Evolutionary conservation across 768 basidiomycete genomes (phyloP).

Genomic region (Amanita molliuscula): DNA sequence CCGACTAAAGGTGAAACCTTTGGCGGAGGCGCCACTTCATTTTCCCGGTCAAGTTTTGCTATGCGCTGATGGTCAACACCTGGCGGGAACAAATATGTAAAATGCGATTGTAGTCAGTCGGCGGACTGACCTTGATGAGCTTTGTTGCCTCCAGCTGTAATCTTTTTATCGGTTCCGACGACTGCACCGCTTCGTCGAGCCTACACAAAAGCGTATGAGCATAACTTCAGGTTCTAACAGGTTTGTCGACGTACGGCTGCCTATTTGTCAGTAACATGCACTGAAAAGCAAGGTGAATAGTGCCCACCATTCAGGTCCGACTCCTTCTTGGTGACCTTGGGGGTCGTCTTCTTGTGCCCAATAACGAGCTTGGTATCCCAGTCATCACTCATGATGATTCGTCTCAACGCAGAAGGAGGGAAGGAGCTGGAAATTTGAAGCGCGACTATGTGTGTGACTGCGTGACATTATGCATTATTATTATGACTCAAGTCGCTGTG

Average conservation of each 20-base stretch:
- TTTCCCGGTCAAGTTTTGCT: slow-evolving; percentile 89
- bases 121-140: slow-evolving; percentile 50
- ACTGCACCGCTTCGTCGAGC: slow-evolving; percentile 70
- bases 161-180: slow-evolving; percentile 78
- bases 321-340: slow-evolving; percentile 56
- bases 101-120: neutral
- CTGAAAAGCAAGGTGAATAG: neutral
- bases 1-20: slow-evolving; percentile 69
- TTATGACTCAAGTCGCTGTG: neutral
- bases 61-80: slow-evolving; percentile 91
- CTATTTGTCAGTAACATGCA: neutral
- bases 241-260: slow-evolving; percentile 17
- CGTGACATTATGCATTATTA: neutral
- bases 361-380: slow-evolving; percentile 72
- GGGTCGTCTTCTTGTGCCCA: slow-evolving; percentile 50
- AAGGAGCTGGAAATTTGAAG: neutral
- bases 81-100: slow-evolving; percentile 17
- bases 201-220: slow-evolving; percentile 24
- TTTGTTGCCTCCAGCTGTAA: slow-evolving; percentile 62
- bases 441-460: neutral
- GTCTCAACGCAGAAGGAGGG: slow-evolving; percentile 4
- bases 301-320: slow-evolving; percentile 37
- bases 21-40: slow-evolving; percentile 87
- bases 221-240: neutral
- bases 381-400: slow-evolving; percentile 42